Evolutionary conservation across 306 rosid species (phyloP), one percentile per base, ranked within the genome.

Genomic region (Cucurbita maxima): DNA sequence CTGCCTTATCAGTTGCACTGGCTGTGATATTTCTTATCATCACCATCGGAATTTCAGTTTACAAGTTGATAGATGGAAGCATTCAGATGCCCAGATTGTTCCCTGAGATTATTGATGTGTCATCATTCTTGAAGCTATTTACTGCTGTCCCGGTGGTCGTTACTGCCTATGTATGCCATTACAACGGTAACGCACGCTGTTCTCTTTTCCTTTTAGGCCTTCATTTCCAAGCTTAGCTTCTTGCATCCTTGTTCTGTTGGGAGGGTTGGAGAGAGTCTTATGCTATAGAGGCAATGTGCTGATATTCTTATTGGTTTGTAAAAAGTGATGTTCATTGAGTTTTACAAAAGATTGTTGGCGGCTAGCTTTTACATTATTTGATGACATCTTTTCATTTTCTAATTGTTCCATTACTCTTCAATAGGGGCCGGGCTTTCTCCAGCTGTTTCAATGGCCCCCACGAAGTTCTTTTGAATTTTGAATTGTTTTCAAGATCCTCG

Each of bases 91-190:
- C 87, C 2, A 78, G 63, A 81, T 62, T 44, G 79, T 63, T 84
- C 41, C 87, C 83, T 0, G 76, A 18, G 45, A 58, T 84, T 3
- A 5, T 72, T 36, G 80, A 81, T 58, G 75, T 78, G 41, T 12
- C 81, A 8, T 78, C 87, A 4, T 81, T 81, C 73, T 62, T 76
- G 55, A 76, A 78, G 25, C 73, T 81, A 61, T 81, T 78, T 69
- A 84, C 87, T 0, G 76, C 80, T 0, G 76, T 79, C 73, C 85
- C 85, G 10, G 77, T 79, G 47, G 48, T 84, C 41, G 87, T 81
- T 52, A 73, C 74, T 51, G 79, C 87, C 6, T 84, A 81, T 50
- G 68, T 81, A 60, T 84, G 87, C 77, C 87, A 84, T 59, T 84
- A 76, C 38, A 84, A 84, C 43, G 85, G 87, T 84, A 73, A 38